Evolutionary conservation across 1,139 yeast species (phyloP).

Genomic region (Saccharomyces pastorianus): DNA sequence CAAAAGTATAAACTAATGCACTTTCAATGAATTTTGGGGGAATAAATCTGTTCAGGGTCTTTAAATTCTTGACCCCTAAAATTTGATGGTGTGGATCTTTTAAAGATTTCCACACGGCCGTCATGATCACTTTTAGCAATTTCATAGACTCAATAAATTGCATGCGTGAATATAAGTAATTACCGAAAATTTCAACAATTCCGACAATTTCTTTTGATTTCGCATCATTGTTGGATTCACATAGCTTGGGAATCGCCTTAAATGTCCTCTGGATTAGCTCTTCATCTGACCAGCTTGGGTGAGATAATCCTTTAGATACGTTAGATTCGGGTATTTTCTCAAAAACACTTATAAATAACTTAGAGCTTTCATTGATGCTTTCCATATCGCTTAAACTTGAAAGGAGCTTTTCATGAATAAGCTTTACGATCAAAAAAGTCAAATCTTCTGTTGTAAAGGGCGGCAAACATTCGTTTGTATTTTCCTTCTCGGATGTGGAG

Average conservation of each 20-base stretch:
- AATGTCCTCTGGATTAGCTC: conserved; percentile 34
- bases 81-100: conserved; percentile 33
- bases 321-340: conserved; percentile 41
- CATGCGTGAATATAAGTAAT: conserved; percentile 18
- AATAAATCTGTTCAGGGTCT: conserved; percentile 18
- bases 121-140: conserved; percentile 23
- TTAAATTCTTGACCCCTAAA: conserved; percentile 22
- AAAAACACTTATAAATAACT: conserved; percentile 38
- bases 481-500: conserved; percentile 8
- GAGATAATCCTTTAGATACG: conserved; percentile 10
- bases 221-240: background rate
- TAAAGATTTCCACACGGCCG: conserved; percentile 38
- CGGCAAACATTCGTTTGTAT: conserved; percentile 16
- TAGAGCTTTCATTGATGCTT: conserved; percentile 31
- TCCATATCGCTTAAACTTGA: conserved; percentile 19
- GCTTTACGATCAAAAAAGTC: conserved; percentile 36
- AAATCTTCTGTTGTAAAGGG: conserved; percentile 44
- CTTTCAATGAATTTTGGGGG: conserved; percentile 48
- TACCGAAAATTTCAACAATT: conserved; percentile 39
- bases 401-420: conserved; percentile 34
- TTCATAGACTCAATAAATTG: conserved; percentile 20
- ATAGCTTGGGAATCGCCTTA: background rate
- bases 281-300: conserved; percentile 26
- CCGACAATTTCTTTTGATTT: conserved; percentile 37
- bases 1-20: conserved; percentile 44